These are phyloP conservation scores for Cucumis sativus DNA, from an alignment of 306 rosid genomes.

Conservation along the genomic window DNA sequence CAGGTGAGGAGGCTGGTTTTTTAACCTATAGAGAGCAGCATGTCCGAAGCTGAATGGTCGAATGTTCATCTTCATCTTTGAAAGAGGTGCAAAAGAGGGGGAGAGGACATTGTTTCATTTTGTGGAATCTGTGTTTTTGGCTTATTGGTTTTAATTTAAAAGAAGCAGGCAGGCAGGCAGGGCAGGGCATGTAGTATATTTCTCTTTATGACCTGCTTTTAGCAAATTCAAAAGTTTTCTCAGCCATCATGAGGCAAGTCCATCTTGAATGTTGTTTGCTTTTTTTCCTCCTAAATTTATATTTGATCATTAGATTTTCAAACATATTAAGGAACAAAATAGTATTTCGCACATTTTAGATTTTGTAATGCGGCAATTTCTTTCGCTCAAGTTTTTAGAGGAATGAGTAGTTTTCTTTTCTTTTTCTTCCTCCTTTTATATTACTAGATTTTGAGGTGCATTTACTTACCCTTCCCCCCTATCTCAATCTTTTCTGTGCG, in stretches of 20 bases:
- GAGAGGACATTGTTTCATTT: not conserved
- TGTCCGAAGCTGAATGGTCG: not conserved
- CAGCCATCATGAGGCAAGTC: not conserved
- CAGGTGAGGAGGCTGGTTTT: not conserved
- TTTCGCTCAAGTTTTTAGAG: not conserved
- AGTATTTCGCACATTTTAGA: constrained; percentile 1
- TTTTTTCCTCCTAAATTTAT: not conserved
- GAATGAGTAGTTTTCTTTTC: not conserved
- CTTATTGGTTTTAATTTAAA: not conserved
- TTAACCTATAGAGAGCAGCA: not conserved
- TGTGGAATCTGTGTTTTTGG: constrained; percentile 6
- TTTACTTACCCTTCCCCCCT: not conserved
- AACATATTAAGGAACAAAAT: not conserved
- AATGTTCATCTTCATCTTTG: not conserved
- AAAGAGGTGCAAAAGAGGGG: not conserved
- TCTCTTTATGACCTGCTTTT: not conserved
- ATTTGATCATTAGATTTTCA: not conserved
- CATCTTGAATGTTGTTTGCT: not conserved
- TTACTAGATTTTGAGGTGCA: not conserved
- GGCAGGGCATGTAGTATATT: not conserved
- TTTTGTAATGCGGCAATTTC: not conserved
- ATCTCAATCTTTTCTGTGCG: not conserved
- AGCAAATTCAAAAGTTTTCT: not conserved
- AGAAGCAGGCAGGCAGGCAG: not conserved
- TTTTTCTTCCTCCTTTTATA: not conserved